These are phyloP conservation scores for Ophiorrhiza pumila DNA, from an alignment of 257 asterid species.

Conservation along the genomic window DNA sequence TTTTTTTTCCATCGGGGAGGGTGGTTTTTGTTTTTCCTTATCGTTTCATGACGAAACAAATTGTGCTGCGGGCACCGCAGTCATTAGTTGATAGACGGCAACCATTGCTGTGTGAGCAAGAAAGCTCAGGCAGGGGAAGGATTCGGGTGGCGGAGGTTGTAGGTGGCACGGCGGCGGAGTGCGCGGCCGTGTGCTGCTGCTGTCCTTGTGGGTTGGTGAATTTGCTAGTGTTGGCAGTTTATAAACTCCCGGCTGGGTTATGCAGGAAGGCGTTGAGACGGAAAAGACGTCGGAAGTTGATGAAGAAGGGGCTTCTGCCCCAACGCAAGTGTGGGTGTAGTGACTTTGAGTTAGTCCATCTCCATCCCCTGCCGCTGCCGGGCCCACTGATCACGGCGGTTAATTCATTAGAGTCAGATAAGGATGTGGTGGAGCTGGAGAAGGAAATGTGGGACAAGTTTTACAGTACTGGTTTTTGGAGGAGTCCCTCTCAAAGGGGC, in stretches of 20 bases:
- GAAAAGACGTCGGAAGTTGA: slow-evolving; percentile 45
- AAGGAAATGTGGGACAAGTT: slow-evolving; percentile 74
- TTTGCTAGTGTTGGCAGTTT: slow-evolving; percentile 55
- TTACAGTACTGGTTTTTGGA: slow-evolving; percentile 71
- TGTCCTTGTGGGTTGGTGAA: slow-evolving; percentile 71
- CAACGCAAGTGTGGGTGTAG: slow-evolving; percentile 35
- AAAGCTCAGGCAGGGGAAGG: slow-evolving; percentile 28
- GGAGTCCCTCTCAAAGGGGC: slow-evolving; percentile 62
- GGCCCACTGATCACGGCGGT: slow-evolving; percentile 21
- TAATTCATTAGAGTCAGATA: slow-evolving; percentile 24
- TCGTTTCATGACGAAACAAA: slow-evolving; percentile 38
- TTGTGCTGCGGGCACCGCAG: slow-evolving; percentile 32
- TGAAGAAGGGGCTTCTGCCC: slow-evolving; percentile 25
- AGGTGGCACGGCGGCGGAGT: slow-evolving; percentile 82
- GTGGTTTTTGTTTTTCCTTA: too few species aligned
- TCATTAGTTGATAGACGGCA: slow-evolving; percentile 37
- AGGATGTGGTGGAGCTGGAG: slow-evolving; percentile 58
- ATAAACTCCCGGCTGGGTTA: slow-evolving; percentile 68
- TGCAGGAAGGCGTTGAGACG: slow-evolving; percentile 58
- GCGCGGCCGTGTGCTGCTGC: slow-evolving; percentile 84
- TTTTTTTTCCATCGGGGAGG: not conserved
- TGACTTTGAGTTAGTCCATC: slow-evolving; percentile 34
- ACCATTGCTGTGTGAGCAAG: slow-evolving; percentile 37
- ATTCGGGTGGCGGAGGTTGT: slow-evolving; percentile 60
- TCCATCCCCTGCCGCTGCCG: slow-evolving; percentile 33